A percentile compares a stretch with the other conserved stretches of the same genome.
Evolutionary conservation across 176 grass and related monocot genomes (phyloP).

Genomic region (Bothriochloa decipiens): DNA sequence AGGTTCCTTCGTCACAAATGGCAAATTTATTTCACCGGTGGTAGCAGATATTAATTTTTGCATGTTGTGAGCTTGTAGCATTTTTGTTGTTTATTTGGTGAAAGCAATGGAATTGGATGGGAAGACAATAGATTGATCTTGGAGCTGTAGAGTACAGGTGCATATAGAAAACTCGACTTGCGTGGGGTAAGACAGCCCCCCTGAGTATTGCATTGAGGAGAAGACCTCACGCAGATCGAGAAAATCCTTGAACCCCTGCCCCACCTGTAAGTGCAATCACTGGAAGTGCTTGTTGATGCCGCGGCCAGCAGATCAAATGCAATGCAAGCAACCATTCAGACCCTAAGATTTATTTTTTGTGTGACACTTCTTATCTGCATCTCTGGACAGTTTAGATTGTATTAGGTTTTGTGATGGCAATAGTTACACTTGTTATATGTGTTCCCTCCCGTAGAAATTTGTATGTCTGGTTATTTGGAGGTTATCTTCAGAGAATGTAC

Average conservation of each 20-base stretch:
- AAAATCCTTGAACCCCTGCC: not conserved
- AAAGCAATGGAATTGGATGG: not conserved
- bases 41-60: not conserved
- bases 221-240: not conserved
- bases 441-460: not conserved
- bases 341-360: not conserved
- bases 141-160: not conserved
- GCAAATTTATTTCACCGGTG: not conserved
- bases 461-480: conserved; percentile 10
- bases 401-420: not conserved
- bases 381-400: not conserved
- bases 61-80: not conserved
- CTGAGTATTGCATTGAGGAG: not conserved
- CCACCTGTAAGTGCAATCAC: too few relatives aligned
- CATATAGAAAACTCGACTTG: not conserved
- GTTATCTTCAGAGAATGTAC: conserved; percentile 31
- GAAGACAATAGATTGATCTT: not conserved
- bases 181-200: not conserved
- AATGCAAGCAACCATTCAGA: not conserved
- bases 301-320: not conserved
- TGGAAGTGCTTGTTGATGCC: too few relatives aligned
- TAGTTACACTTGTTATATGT: not conserved
- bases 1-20: not conserved
- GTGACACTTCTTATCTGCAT: not conserved
- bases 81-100: conserved; percentile 32